Percentiles rank a stretch among this genome's conserved stretches.
Conservation (phyloP, 2,329 filamentous ascomycete genomes). For the Clonostachys rosea region DNA sequence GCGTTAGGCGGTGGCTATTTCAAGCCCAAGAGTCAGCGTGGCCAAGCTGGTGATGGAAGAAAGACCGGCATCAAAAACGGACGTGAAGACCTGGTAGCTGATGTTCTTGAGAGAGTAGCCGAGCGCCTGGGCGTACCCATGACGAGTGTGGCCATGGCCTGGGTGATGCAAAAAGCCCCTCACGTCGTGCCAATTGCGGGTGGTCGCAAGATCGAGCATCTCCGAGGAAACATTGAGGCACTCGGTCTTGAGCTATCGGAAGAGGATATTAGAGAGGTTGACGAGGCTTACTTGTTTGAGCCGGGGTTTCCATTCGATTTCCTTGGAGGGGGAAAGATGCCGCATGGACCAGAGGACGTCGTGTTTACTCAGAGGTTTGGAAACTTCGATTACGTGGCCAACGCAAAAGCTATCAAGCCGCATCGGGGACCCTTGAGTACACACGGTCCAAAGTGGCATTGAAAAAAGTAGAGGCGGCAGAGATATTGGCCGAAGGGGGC, state of each 20-base stretch:
- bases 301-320: constrained; percentile 45
- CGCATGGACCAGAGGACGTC: constrained; percentile 1
- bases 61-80: background rate
- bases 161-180: constrained; percentile 54
- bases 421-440: background rate
- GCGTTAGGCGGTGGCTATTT: constrained; percentile 34
- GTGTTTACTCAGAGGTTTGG: background rate
- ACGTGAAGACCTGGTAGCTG: background rate
- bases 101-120: constrained; percentile 6
- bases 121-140: background rate
- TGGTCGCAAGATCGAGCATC: constrained; percentile 54
- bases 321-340: background rate
- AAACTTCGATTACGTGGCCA: background rate
- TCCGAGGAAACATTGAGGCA: constrained; percentile 57
- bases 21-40: constrained; percentile 7
- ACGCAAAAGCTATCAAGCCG: background rate
- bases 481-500: too few relatives aligned
- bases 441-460: background rate
- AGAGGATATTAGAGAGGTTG: constrained; percentile 51
- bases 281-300: constrained; percentile 46
- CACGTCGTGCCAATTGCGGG: constrained; percentile 60
- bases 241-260: constrained; percentile 45
- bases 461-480: background rate
- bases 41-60: background rate
- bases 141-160: constrained; percentile 44